Base-by-base conservation (phyloP, 495 filamentous ascomycete species). In the Penicillium subrubescens region DNA sequence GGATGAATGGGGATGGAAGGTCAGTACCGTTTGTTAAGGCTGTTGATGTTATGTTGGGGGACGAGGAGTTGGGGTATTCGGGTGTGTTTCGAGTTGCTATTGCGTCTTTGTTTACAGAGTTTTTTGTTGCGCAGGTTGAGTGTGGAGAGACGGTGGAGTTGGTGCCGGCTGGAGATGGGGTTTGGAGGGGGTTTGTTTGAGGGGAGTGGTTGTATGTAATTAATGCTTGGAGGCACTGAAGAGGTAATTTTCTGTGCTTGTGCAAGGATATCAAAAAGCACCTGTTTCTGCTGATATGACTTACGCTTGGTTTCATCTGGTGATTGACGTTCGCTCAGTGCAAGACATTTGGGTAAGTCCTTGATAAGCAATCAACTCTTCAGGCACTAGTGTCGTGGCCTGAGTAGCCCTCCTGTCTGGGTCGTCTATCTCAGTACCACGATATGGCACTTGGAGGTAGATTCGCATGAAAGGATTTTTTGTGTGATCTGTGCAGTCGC, bases 21-120 rank as follows among this genome's bases (percentile, higher is more conserved):
- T 11, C 31, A 3, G 5, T 60, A 11, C 27, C 44, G 5, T 60
- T 52, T 60, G 44, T 60, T 2, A 61, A 61, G 31, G 59, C 59
- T 8, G 44, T 53, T 14, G 46, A 61, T 39, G 46, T 53, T 27
- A 51, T 35, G 33, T 29, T 61, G 14, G 59, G 46, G 12, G 46
- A 60, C 5, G 39, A 48, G 33, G 31, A 17, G 5, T 5, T 52
- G 2, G 12, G 2, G 33, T 61, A 53, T 27, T 53, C 59, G 33
- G 59, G 46, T 3, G 33, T 29, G 1, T 52, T 61, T 17, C 34
- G 33, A 14, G 59, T 61, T 23, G 59, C 59, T 34, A 37, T 41
- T 27, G 2, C 3, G 2, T 61, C 59, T 12, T 27, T 61, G 12
- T 51, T 61, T 41, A 61, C 59, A 11, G 48, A 37, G 34, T 41